Evolutionary conservation across 306 rosid genomes (phyloP).

Genomic region (Cicer cuneatum): DNA sequence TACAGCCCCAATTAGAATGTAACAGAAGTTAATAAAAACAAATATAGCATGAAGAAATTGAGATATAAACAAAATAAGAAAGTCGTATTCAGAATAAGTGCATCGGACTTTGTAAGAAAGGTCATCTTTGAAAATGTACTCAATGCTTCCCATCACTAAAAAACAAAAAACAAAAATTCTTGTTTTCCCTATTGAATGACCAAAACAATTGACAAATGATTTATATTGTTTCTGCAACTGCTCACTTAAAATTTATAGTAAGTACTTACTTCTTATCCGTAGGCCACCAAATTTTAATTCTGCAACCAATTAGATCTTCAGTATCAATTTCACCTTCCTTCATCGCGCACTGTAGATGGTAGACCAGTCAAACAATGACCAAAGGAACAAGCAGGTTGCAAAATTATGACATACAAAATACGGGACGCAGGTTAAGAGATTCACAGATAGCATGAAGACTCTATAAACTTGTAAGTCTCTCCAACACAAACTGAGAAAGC

Average conservation of each 20-base stretch:
- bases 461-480: slow-evolving; percentile 22
- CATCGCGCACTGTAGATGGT: slow-evolving; percentile 59
- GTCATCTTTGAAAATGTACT: neutral
- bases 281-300: slow-evolving; percentile 99
- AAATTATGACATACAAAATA: slow-evolving; percentile 4
- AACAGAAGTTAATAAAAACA: slow-evolving; percentile 8
- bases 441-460: slow-evolving; percentile 19
- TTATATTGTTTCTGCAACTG: slow-evolving; percentile 38
- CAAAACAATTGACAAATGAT: slow-evolving; percentile 34
- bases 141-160: slow-evolving; percentile 23
- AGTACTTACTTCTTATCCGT: slow-evolving; percentile 81
- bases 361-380: slow-evolving; percentile 44
- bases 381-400: slow-evolving; percentile 4
- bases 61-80: slow-evolving; percentile 37
- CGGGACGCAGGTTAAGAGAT: neutral
- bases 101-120: slow-evolving; percentile 8
- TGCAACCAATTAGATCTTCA: slow-evolving; percentile 89
- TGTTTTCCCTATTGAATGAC: slow-evolving; percentile 24
- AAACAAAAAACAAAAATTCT: slow-evolving; percentile 27
- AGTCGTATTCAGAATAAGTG: neutral
- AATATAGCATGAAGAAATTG: slow-evolving; percentile 15
- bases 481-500: slow-evolving; percentile 30
- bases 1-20: slow-evolving; percentile 17
- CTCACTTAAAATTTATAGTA: slow-evolving; percentile 35
- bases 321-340: slow-evolving; percentile 69